phyloP scores from a whole-genome alignment of 2,329 filamentous ascomycete genomes.

The Ascochyta fabae region DNA sequence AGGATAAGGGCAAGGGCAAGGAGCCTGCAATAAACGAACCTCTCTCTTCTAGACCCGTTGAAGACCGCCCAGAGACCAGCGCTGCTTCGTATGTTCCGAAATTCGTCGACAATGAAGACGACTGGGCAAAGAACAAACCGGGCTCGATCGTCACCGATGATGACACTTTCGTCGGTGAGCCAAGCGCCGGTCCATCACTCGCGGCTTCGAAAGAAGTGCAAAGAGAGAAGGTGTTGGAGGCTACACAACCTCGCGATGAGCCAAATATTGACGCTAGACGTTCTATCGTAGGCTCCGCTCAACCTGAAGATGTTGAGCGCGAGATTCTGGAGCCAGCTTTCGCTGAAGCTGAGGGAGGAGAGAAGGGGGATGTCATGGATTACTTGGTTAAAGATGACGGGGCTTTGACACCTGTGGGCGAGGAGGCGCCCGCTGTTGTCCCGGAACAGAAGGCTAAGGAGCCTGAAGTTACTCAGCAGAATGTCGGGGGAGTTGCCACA shows the following conservation, averaged over 20 bases:
- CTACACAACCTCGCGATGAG: slow-evolving; percentile 26
- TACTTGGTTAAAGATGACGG: slow-evolving; percentile 19
- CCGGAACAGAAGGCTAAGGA: not conserved
- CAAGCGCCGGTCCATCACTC: slow-evolving; percentile 17
- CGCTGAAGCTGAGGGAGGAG: slow-evolving; percentile 14
- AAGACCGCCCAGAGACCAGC: slow-evolving; percentile 14
- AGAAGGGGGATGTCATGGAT: slow-evolving; percentile 21
- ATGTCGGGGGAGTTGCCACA: not conserved
- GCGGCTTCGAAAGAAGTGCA: slow-evolving; percentile 31
- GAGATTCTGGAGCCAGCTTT: slow-evolving; percentile 31
- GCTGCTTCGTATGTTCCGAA: slow-evolving; percentile 30
- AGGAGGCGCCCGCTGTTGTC: not conserved
- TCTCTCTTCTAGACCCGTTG: not conserved
- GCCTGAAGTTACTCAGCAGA: not conserved
- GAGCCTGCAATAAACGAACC: slow-evolving; percentile 23
- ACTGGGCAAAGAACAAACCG: slow-evolving; percentile 36
- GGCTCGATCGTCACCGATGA: slow-evolving; percentile 39
- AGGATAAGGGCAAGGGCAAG: slow-evolving; percentile 20
- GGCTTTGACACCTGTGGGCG: not conserved
- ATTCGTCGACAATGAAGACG: slow-evolving; percentile 41
- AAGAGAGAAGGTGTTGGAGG: slow-evolving; percentile 38
- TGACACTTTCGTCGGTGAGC: slow-evolving; percentile 42
- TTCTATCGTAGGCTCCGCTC: slow-evolving; percentile 3
- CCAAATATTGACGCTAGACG: slow-evolving; percentile 23
- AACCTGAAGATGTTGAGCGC: slow-evolving; percentile 19